These are phyloP conservation scores for Umbelopsis sp. DNA, from an alignment of 192 early-diverging fungal genomes.

Conservation along the genomic window DNA sequence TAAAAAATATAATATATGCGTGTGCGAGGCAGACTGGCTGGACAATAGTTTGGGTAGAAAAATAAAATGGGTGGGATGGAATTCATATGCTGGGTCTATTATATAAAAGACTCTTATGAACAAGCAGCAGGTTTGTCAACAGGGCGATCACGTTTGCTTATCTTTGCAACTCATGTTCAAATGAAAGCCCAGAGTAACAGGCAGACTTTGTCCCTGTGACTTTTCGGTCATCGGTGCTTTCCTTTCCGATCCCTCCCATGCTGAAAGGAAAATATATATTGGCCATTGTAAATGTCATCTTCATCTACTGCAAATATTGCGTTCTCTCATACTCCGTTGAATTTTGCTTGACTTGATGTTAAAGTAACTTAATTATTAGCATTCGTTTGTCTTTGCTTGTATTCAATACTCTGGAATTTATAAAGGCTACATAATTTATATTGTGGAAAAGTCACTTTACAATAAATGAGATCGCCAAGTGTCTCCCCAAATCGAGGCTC, in stretches of 20 bases:
- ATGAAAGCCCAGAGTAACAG: background rate
- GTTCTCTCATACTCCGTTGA: background rate
- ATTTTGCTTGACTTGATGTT: background rate
- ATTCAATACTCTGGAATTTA: background rate
- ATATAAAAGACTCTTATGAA: background rate
- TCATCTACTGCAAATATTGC: no score
- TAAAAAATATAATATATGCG: no score
- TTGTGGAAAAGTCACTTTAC: background rate
- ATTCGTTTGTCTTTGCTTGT: background rate
- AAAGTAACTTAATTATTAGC: background rate
- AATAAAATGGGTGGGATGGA: background rate
- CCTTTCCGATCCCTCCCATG: background rate
- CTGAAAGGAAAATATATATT: no score
- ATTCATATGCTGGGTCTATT: background rate
- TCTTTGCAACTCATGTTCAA: conserved; percentile 5
- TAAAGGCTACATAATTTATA: background rate
- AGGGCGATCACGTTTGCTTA: conserved; percentile 19
- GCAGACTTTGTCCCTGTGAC: background rate
- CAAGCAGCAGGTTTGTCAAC: conserved; percentile 21
- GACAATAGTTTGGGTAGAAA: background rate
- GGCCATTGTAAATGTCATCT: no score
- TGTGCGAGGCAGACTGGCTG: no score
- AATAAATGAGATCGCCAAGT: background rate
- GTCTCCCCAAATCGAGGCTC: background rate
- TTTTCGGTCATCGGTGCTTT: background rate